Base-by-base conservation (phyloP, 2,329 filamentous ascomycete genomes). In the Stagonosporopsis tanaceti region DNA sequence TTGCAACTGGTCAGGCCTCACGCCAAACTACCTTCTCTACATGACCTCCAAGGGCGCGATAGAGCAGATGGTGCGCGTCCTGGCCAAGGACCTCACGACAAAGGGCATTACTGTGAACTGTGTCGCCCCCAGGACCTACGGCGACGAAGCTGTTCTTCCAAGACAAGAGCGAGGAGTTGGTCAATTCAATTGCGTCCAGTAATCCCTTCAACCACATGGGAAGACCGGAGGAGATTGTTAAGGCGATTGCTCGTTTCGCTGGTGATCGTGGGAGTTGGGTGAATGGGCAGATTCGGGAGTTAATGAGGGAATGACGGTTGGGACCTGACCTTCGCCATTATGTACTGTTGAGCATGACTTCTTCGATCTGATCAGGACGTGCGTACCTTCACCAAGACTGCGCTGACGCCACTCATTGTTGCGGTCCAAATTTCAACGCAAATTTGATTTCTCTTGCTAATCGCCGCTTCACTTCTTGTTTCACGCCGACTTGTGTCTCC, bases 41-140 rank as follows among this genome's bases (percentile, higher is more conserved):
- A 77, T 77, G 9, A 75, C 80, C 0, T 84, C 82, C 40, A 88
- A 88, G 66, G 85, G 84, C 45, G 83, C 85, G 8, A 79, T 88
- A 38, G 85, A 88, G 69, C 83, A 87, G 69, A 81, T 87, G 76
- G 81, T 81, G 0, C 80, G 84, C 11, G 73, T 82, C 2, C 70
- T 87, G 58, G 79, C 82, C 41, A 87, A 86, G 70, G 84, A 86
- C 50, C 78, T 87, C 22, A 83, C 78, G 1, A 63, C 73, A 9
- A 82, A 79, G 63, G 81, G 80, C 2, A 84, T 87, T 68, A 72
- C 64, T 12, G 82, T 85, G 12, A 85, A 86, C 62, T 76, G 75
- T 9, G 69, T 85, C 15, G 80, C 82, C 0, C 0, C 83, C 84
- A 0, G 84, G 83, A 0, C 84, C 85, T 1, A 87, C 83, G 0